Evolutionary conservation across 176 grass and related monocot genomes (phyloP).

Genomic region (Rhipidocladum racemiflorum): DNA sequence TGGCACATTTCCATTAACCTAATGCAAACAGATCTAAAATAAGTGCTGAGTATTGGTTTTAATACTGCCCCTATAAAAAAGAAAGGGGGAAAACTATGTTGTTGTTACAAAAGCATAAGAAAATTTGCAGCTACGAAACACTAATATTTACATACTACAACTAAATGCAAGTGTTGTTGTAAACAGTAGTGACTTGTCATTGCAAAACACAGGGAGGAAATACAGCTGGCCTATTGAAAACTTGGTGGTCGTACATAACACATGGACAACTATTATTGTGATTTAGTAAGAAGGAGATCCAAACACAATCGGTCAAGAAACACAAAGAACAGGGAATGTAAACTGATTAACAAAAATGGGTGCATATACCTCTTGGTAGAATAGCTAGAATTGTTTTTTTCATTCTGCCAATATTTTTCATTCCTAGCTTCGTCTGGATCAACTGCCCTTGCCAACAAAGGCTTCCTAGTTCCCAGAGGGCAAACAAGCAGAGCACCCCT

Average conservation of each 20-base stretch:
- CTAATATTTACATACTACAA: neutral
- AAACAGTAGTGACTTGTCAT: neutral
- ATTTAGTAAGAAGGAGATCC: neutral
- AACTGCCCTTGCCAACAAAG: no score
- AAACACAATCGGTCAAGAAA: neutral
- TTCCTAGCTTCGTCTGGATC: constrained; percentile 17
- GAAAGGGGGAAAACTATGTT: no score
- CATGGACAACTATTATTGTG: neutral
- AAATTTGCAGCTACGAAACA: neutral
- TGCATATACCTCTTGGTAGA: constrained; percentile 18
- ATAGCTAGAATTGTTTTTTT: neutral
- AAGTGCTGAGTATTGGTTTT: no score
- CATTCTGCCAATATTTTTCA: neutral
- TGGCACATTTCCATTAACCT: no score
- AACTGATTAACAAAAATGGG: neutral
- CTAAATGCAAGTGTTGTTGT: neutral
- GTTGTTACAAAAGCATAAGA: no score
- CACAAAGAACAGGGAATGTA: neutral
- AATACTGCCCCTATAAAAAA: no score
- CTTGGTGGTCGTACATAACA: neutral
- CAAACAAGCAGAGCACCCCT: no score
- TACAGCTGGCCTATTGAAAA: neutral
- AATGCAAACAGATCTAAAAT: no score
- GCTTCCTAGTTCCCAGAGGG: no score
- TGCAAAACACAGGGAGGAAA: neutral